Percentiles rank a stretch among this genome's conserved stretches.
Evolutionary conservation across 2,329 filamentous ascomycete genomes (phyloP).

Genomic region (Exophiala aquamarina): DNA sequence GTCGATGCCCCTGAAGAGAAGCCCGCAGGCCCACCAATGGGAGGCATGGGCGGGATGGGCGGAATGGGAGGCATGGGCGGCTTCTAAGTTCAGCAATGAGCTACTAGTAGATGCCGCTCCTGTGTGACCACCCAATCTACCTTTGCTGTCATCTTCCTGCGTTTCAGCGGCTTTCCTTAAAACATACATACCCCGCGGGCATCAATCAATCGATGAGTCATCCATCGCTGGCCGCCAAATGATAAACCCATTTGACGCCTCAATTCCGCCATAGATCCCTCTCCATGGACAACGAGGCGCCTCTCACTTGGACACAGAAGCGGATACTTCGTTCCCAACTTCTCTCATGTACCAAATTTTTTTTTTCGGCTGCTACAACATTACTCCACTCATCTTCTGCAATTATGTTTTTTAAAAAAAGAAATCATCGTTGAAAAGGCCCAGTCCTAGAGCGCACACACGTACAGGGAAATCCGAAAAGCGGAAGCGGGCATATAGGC

Average conservation of each 20-base stretch:
- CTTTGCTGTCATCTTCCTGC: conserved; percentile 19
- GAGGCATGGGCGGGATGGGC: conserved; percentile 61
- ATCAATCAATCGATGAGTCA: too few relatives aligned
- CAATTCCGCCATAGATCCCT: background rate
- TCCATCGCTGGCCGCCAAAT: too few relatives aligned
- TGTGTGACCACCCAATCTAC: background rate
- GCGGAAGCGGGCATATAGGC: too few relatives aligned
- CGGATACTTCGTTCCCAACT: too few relatives aligned
- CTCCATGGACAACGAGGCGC: too few relatives aligned
- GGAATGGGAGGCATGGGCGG: conserved; percentile 31
- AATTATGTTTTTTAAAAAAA: conserved; percentile 9
- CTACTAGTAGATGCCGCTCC: background rate
- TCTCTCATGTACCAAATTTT: too few relatives aligned
- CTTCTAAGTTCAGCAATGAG: conserved; percentile 14
- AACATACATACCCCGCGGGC: background rate
- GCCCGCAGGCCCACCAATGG: conserved; percentile 55
- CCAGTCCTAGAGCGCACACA: too few relatives aligned
- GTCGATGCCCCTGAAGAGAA: conserved; percentile 96
- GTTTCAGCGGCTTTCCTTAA: conserved; percentile 21
- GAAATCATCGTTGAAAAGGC: background rate
- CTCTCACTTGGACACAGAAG: too few relatives aligned
- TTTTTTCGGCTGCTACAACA: conserved; percentile 11
- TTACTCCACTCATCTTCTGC: conserved; percentile 22
- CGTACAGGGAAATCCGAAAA: too few relatives aligned
- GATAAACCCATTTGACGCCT: conserved; percentile 8